phyloP scores from a whole-genome alignment of 78 protist genomes.

The Dictyostelium citrinum region DNA sequence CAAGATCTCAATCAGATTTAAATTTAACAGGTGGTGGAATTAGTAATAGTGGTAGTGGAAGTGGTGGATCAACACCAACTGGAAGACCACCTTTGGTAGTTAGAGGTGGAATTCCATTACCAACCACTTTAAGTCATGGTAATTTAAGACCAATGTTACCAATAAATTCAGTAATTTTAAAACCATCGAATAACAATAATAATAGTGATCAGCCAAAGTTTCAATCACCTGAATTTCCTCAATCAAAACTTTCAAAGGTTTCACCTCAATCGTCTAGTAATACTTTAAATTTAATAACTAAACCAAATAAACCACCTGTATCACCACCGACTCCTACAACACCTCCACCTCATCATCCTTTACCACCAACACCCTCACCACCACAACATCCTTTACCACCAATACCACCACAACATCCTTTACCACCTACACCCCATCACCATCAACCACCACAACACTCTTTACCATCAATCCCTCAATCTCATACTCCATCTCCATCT shows the following conservation, averaged over 20 bases:
- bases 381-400: neutral
- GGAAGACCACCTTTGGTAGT: neutral
- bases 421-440: neutral
- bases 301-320: neutral
- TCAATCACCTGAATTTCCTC: conserved; percentile 1
- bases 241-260: neutral
- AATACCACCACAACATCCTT: neutral
- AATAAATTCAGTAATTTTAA: neutral
- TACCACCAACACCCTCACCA: neutral
- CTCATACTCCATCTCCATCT: neutral
- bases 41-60: neutral
- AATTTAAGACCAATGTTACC: conserved; percentile 13
- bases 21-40: neutral
- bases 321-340: neutral
- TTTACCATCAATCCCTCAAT: neutral
- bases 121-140: neutral
- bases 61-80: neutral
- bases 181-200: neutral
- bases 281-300: neutral
- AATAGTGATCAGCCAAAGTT: neutral
- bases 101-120: conserved; percentile 25
- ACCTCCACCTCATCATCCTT: neutral
- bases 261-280: neutral
- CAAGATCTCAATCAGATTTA: neutral
- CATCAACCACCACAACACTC: neutral